Evolutionary conservation across 805 yeast genomes (phyloP).

Genomic region (Diddensiella caesifluorescens): DNA sequence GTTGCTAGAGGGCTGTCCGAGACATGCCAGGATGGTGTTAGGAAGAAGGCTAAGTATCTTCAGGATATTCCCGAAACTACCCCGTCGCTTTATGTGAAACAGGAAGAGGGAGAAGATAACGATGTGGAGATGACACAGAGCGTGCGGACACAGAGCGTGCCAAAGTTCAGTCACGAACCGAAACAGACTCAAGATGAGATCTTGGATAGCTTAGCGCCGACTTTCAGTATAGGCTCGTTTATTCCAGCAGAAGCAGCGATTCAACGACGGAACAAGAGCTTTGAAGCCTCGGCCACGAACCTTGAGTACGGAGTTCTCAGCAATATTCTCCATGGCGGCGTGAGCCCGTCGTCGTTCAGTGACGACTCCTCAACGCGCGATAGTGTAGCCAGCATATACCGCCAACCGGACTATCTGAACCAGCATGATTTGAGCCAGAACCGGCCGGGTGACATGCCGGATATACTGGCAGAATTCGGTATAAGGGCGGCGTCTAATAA

Average conservation of each 20-base stretch:
- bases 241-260: background rate
- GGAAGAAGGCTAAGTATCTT: constrained; percentile 78
- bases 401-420: constrained; percentile 10
- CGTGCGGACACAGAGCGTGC: background rate
- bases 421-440: constrained; percentile 19
- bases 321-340: constrained; percentile 26
- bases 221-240: background rate
- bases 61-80: constrained; percentile 47
- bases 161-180: background rate
- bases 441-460: constrained; percentile 6
- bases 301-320: constrained; percentile 34
- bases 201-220: background rate
- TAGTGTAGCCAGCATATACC: background rate
- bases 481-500: background rate
- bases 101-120: too few species aligned
- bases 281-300: constrained; percentile 34
- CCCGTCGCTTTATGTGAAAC: constrained; percentile 11
- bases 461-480: constrained; percentile 5
- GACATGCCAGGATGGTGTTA: constrained; percentile 82
- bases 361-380: constrained; percentile 15
- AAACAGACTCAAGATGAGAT: background rate
- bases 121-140: constrained; percentile 6
- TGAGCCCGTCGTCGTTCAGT: constrained; percentile 18
- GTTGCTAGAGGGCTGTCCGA: constrained; percentile 57
- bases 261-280: constrained; percentile 3